Conservation (phyloP, 257 asterid genomes). For the Scutellaria baicalensis region DNA sequence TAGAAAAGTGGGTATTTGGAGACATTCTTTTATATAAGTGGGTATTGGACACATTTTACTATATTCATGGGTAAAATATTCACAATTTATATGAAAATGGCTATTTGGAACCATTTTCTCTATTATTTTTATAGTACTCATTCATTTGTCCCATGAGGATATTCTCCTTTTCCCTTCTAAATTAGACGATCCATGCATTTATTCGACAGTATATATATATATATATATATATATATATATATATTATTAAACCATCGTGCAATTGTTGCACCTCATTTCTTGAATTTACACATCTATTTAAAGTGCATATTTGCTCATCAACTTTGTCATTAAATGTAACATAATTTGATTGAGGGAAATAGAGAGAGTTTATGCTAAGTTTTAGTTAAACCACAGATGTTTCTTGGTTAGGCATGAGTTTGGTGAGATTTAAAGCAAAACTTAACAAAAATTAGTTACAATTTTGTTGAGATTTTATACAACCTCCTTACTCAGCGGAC, state of each 20-base stretch:
- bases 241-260: background rate
- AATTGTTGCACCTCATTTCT: background rate
- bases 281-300: background rate
- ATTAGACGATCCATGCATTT: background rate
- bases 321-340: too few relatives aligned
- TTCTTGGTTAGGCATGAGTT: constrained; percentile 36
- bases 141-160: constrained; percentile 5
- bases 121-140: background rate
- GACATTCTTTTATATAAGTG: too few relatives aligned
- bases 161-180: constrained; percentile 1
- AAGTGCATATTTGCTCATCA: background rate
- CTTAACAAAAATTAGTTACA: constrained; percentile 25
- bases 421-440: constrained; percentile 30
- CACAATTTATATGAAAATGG: too few relatives aligned
- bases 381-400: constrained; percentile 41
- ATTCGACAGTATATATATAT: too few relatives aligned
- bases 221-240: too few relatives aligned
- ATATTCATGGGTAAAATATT: too few relatives aligned
- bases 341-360: background rate
- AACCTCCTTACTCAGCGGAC: constrained; percentile 26
- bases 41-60: too few relatives aligned
- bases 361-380: constrained; percentile 41
- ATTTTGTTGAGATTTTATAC: constrained; percentile 25
- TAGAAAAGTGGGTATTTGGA: too few relatives aligned
- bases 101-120: too few relatives aligned